Evolutionary conservation across 2,329 filamentous ascomycete species (phyloP), one percentile per base, ranked within the genome.

Genomic region (Emmonsia crescens): DNA sequence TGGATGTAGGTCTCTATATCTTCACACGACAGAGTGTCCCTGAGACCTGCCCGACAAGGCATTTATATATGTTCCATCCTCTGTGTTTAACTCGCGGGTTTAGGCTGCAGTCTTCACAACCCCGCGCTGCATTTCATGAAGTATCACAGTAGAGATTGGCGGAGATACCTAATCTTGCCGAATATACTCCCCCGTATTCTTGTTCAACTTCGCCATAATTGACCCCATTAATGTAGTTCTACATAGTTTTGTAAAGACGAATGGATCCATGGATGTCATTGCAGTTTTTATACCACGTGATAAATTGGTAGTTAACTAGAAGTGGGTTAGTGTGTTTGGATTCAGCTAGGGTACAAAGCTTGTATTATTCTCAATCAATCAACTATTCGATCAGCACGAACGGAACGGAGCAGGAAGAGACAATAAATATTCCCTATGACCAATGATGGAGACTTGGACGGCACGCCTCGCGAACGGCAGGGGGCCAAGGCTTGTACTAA

Each of bases 401-500:
- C 21, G 40, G 2, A 44, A 19, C 21, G 27, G 33, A 38, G 5
- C 2, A 46, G 40, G n/a, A 59, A 59, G 31, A 38, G 31, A 51
- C n/a, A 59, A 8, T 48, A 6, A 19, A 5, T 40, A 59, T 52
- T 31, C 42, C 29, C 16, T n/a, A 59, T 59, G 57, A 51, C 57
- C 29, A 31, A 59, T 52, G 46, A 59, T 27, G 57, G 48, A 38
- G 24, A n/a, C 16, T 38, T n/a, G 29, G 19, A 49, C 19, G 12
- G 29, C 31, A 38, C 31, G 57, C 46, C 44, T 38, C 46, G 57
- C 48, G 44, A 49, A 27, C 29, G 46, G 57, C 57, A 56, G 48
- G 59, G 59, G 31, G 36, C 59, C n/a, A 54, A 56, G 24, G 59
- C 59, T 19, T 60, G 59, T 36, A 51, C 59, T 21, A 56, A 56